Evolutionary conservation across 257 asterid species (phyloP).

Genomic region (Primulina eburnea): DNA sequence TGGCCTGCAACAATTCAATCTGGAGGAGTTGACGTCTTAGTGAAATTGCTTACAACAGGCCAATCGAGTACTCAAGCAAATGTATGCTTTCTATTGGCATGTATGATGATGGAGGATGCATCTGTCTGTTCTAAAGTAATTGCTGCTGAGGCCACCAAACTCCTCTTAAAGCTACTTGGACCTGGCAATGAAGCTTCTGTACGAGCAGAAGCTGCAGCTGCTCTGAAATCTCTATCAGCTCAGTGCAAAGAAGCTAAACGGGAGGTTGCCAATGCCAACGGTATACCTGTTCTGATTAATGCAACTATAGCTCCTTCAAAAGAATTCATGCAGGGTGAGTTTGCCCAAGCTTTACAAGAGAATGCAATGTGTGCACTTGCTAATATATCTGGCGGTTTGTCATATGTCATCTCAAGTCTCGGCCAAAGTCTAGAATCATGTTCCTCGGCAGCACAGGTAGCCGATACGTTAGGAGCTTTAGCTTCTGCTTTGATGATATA

Average conservation of each 20-base stretch:
- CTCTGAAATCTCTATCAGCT: slow-evolving; percentile 94
- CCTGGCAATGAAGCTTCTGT: slow-evolving; percentile 88
- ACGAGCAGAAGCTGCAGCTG: slow-evolving; percentile 92
- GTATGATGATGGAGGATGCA: slow-evolving; percentile 95
- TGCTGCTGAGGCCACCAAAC: slow-evolving; percentile 76
- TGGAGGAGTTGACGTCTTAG: slow-evolving; percentile 89
- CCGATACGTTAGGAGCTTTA: slow-evolving; percentile 95
- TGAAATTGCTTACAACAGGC: slow-evolving; percentile 82
- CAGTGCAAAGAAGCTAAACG: slow-evolving; percentile 85
- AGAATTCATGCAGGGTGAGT: slow-evolving; percentile 98
- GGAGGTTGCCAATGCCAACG: slow-evolving; percentile 80
- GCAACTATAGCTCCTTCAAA: slow-evolving; percentile 99
- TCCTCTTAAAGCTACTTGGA: slow-evolving; percentile 82
- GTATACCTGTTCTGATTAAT: slow-evolving; percentile 90
- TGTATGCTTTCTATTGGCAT: slow-evolving; percentile 93
- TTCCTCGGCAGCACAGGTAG: slow-evolving; percentile 84
- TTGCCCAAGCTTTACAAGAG: slow-evolving; percentile 99
- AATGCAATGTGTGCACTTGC: slow-evolving; percentile 99
- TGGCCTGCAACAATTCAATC: slow-evolving; percentile 79
- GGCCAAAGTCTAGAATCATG: slow-evolving; percentile 99
- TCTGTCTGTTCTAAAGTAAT: slow-evolving; percentile 75
- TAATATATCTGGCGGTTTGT: slow-evolving; percentile 95
- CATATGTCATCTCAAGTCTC: slow-evolving; percentile 91
- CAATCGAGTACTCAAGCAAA: slow-evolving; percentile 87
- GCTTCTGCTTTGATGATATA: slow-evolving; percentile 99